Evolutionary conservation across 2,329 filamentous ascomycete genomes (phyloP), one percentile per base, ranked within the genome.

Genomic region (Aspergillus neoniger): DNA sequence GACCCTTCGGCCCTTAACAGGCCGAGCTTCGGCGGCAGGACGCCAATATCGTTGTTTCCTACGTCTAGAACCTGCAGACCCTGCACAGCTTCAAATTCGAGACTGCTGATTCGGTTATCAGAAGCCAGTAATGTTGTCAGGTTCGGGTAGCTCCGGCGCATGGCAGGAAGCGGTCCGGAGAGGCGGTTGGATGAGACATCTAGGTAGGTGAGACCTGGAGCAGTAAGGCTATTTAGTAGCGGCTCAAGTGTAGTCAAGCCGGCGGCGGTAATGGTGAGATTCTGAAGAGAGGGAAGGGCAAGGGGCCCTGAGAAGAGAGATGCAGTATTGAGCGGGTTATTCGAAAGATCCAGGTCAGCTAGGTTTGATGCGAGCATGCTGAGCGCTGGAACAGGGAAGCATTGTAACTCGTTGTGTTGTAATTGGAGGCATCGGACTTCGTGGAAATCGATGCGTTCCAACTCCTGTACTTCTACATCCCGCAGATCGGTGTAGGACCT

Each of bases 131-230:
- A 80, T 0, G 90, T 86, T 1, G 82, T 84, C 44, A 97, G 81
- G 6, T 80, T 82, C 0, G 92, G 91, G 72, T 92, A 97, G 1
- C 79, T 80, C 6, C 83, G 77, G 56, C 87, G 87, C 6, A 96
- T 79, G 23, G 73, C 66, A 0, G 93, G 91, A 0, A 97, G 80
- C 0, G 84, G 53, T 5, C 84, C 83, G 0, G 86, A 84, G 30
- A 98, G 78, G n/a, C 90, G 87, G 73, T 98, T 98, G 65, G 89
- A 85, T 23, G 90, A 92, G 7, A 96, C 82, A 70, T 98, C 91
- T 1, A 97, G 81, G 67, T 89, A 90, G 57, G 89, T 86, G 6
- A 98, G 82, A 6, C 79, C 81, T 0, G 92, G 92, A 0, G 93
- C 92, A n/a, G 84, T 82, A 5, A 98, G 83, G 65, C 86, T 80